Evolutionary conservation across 495 filamentous ascomycete species (phyloP).

Genomic region (Penicillium parvum): DNA sequence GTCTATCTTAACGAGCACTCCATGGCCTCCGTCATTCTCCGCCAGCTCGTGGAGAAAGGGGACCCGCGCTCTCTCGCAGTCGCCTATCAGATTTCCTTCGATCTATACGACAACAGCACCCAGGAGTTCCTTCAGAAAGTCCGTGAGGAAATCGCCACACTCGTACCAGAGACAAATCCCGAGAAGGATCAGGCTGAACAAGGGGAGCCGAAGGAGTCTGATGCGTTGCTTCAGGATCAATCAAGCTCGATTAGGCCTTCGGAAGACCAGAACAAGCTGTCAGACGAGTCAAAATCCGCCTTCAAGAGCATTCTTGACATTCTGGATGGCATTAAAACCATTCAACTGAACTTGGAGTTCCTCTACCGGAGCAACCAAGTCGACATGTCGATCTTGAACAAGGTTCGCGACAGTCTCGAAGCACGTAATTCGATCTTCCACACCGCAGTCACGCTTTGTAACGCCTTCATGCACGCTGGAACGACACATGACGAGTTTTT

Average conservation of each 20-base stretch:
- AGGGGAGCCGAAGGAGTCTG: slow-evolving; percentile 52
- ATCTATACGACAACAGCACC: slow-evolving; percentile 95
- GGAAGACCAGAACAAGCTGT: slow-evolving; percentile 40
- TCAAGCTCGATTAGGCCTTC: slow-evolving; percentile 35
- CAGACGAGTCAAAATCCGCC: slow-evolving; percentile 49
- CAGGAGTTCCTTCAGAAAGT: slow-evolving; percentile 95
- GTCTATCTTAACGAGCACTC: slow-evolving; percentile 92
- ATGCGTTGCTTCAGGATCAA: slow-evolving; percentile 47
- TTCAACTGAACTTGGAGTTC: slow-evolving; percentile 93
- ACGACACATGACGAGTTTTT: slow-evolving; percentile 98
- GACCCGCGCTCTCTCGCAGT: slow-evolving; percentile 73
- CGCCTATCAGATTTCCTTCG: slow-evolving; percentile 97
- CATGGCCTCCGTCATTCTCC: slow-evolving; percentile 84
- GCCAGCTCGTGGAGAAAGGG: slow-evolving; percentile 74
- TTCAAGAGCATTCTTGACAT: slow-evolving; percentile 82
- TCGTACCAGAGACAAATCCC: slow-evolving; percentile 44
- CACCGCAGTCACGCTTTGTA: slow-evolving; percentile 91
- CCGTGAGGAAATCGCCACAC: slow-evolving; percentile 68
- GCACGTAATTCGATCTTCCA: slow-evolving; percentile 98
- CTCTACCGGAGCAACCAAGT: slow-evolving; percentile 91
- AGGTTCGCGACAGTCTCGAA: slow-evolving; percentile 91
- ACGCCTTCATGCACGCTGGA: slow-evolving; percentile 99
- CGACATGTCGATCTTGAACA: slow-evolving; percentile 85
- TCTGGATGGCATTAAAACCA: slow-evolving; percentile 83
- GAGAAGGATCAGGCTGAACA: slow-evolving; percentile 39